Evolutionary conservation across 2,329 filamentous ascomycete genomes (phyloP).

Genomic region (Xylariaceae sp.): DNA sequence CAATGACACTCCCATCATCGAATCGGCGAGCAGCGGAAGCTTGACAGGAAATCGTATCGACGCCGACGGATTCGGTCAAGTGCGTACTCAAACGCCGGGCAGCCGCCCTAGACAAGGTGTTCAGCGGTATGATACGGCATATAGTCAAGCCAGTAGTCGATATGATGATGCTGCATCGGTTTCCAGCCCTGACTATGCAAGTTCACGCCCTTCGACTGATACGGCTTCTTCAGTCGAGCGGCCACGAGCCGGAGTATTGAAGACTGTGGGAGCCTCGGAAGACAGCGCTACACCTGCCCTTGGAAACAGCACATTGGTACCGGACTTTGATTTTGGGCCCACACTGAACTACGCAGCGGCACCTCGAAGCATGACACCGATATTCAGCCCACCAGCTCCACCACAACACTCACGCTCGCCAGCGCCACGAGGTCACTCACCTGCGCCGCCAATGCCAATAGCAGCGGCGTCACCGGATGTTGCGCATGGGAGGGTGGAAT

Average conservation of each 20-base stretch:
- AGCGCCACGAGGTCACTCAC: slow-evolving; percentile 25
- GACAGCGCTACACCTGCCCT: slow-evolving; percentile 5
- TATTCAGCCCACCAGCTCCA: slow-evolving; percentile 10
- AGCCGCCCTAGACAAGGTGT: slow-evolving; percentile 16
- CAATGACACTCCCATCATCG: slow-evolving; percentile 34
- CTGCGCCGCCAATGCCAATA: slow-evolving; percentile 5
- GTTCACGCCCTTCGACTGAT: slow-evolving; percentile 55
- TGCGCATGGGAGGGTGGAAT: slow-evolving; percentile 43
- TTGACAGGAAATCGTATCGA: slow-evolving; percentile 41
- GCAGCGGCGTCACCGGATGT: slow-evolving; percentile 21
- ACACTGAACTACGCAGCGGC: slow-evolving; percentile 60
- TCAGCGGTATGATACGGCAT: slow-evolving; percentile 35
- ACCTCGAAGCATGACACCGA: slow-evolving; percentile 21
- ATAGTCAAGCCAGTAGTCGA: slow-evolving; percentile 37
- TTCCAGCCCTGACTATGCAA: slow-evolving; percentile 73
- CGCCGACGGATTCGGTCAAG: slow-evolving; percentile 46
- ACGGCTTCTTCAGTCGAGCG: slow-evolving; percentile 54
- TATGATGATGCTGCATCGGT: slow-evolving; percentile 63
- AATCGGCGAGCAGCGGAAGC: slow-evolving; percentile 37
- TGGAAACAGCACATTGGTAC: slow-evolving; percentile 52
- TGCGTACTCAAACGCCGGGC: slow-evolving; percentile 34
- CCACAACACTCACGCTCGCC: slow-evolving; percentile 32
- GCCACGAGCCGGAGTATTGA: slow-evolving; percentile 74
- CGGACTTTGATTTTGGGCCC: slow-evolving; percentile 79
- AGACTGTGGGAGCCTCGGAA: slow-evolving; percentile 63